Evolutionary conservation across 305 asterid genomes (phyloP).

Genomic region (Andrographis paniculata): DNA sequence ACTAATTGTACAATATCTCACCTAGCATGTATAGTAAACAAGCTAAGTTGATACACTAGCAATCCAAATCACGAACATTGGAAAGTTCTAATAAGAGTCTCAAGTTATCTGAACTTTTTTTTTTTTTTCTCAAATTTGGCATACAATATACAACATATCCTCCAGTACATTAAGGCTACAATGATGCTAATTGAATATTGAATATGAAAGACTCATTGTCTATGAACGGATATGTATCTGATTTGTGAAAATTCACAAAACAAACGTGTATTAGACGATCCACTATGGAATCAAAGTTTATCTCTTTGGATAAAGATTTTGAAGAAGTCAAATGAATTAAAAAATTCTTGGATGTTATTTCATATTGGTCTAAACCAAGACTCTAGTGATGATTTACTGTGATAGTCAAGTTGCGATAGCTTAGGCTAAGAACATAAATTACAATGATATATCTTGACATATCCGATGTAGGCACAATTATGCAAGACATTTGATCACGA

Average conservation of each 20-base stretch:
- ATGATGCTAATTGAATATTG: background rate
- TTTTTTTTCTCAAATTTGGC: background rate
- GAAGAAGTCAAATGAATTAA: background rate
- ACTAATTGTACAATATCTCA: background rate
- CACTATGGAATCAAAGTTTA: constrained; percentile 1
- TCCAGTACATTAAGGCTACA: background rate
- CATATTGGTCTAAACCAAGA: background rate
- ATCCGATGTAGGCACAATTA: background rate
- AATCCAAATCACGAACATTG: background rate
- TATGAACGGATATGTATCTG: too few species aligned
- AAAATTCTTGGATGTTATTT: background rate
- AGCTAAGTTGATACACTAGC: too few species aligned
- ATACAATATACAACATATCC: background rate
- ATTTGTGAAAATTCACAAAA: too few species aligned
- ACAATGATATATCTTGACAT: background rate
- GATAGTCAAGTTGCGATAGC: too few species aligned
- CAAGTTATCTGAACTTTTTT: background rate
- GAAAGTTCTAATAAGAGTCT: too few species aligned
- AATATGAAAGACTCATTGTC: too few species aligned
- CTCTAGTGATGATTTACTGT: background rate
- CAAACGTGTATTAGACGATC: too few species aligned
- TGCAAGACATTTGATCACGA: background rate
- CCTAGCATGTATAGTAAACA: background rate
- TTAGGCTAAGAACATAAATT: background rate
- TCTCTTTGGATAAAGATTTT: background rate